Base-by-base conservation (phyloP, 331 rosid genomes). In the Phaseolus coccineus region DNA sequence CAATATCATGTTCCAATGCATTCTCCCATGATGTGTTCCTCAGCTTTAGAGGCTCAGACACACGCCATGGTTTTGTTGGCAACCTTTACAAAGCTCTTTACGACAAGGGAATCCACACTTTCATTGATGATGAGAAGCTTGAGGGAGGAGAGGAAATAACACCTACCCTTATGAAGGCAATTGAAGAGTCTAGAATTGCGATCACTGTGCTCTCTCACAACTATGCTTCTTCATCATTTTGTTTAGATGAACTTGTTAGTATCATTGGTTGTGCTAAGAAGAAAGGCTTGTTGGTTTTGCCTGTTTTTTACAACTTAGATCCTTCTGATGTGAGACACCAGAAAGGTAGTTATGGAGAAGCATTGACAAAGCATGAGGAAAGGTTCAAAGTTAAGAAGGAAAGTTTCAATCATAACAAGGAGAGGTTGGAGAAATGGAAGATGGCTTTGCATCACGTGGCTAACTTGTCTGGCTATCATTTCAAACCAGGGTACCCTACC, bases 91-190 rank as follows among this genome's bases (percentile, higher is more conserved):
- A 28, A 59, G 40, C 66, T 5, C 66, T 59, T 28, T 0, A 28
- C 28, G 66, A 59, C 66, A 59, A 27, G 37, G 65, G 65, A 27
- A 27, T 58, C 19, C 37, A 27, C 39, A 58, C 65, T 27, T 58
- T 58, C 65, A 58, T 58, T 27, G 65, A 58, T 58, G 37, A 58
- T 58, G 65, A 58, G 65, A 58, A 58, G 65, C 65, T 58, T 58
- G n/a, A 58, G 8, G 3, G 65, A 58, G 65, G 39, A 58, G 65
- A 58, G 44, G 44, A 31, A 62, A 62, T 62, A 62, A 31, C 44
- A 6, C 68, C 68, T 31, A 3, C 68, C 14, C 68, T 62, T 62
- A 31, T 30, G 68, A 62, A 31, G 44, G 44, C 68, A 62, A 62
- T 31, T 62, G 68, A 62, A 6, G 68, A 62, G 44, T 62, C 68